phyloP scores from a whole-genome alignment of 2,329 filamentous ascomycete species.

The Pseudogymnoascus sp. region DNA sequence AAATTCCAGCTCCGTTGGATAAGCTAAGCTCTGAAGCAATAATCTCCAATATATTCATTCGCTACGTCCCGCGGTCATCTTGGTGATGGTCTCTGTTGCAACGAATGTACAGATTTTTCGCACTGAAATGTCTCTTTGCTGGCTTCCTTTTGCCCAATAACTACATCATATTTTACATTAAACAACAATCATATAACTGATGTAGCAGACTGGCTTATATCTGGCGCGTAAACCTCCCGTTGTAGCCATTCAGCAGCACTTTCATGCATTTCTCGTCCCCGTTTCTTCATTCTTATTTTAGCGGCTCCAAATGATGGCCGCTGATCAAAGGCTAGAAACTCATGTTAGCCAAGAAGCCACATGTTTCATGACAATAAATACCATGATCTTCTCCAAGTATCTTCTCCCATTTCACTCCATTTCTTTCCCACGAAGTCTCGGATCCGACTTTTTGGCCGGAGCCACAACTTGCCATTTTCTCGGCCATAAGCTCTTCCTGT shows the following conservation, averaged over 20 bases:
- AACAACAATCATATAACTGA: background rate
- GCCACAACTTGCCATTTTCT: constrained; percentile 15
- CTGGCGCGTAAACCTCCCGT: background rate
- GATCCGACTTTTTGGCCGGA: constrained; percentile 13
- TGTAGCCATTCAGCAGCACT: background rate
- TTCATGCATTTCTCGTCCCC: background rate
- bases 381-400: constrained; percentile 12
- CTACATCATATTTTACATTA: background rate
- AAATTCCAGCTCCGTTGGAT: background rate
- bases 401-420: constrained; percentile 22
- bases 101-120: no score
- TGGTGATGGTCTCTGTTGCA: background rate
- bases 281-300: background rate
- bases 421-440: constrained; percentile 15
- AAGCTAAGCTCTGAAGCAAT: background rate
- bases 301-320: background rate
- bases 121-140: no score
- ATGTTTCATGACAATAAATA: background rate
- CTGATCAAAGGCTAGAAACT: background rate
- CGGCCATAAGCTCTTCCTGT: constrained; percentile 14
- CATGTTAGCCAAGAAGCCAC: background rate
- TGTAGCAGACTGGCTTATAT: background rate
- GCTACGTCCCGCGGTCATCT: background rate
- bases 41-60: background rate
- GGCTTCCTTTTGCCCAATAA: background rate